Percentiles rank a stretch among this genome's conserved stretches.
Evolutionary conservation across 176 grass and related monocot genomes (phyloP).

Genomic region (Aegilops umbellulata): DNA sequence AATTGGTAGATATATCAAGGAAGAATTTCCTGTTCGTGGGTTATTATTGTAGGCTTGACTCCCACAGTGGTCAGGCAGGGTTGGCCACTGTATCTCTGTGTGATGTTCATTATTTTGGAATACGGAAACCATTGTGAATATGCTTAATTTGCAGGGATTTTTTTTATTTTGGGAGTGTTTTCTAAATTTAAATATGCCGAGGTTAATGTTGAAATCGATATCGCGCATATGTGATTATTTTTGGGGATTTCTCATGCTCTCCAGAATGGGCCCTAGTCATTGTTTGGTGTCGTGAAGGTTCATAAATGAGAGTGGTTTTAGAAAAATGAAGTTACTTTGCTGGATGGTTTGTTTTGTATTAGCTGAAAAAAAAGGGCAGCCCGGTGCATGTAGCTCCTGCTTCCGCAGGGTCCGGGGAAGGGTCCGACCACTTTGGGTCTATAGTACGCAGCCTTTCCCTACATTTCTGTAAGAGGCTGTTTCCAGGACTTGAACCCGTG

Average conservation of each 20-base stretch:
- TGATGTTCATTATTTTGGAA: neutral
- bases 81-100: neutral
- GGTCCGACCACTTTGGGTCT: no score
- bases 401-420: no score
- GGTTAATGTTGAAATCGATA: neutral
- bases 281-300: neutral
- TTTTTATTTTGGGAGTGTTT: neutral
- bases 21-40: neutral
- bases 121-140: neutral
- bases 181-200: neutral
- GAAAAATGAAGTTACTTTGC: neutral
- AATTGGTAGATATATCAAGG: constrained; percentile 8
- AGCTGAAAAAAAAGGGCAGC: no score
- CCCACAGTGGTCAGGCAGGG: neutral
- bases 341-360: neutral
- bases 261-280: neutral
- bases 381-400: no score
- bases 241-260: neutral
- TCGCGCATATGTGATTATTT: neutral
- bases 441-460: no score
- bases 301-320: neutral
- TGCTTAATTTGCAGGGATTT: neutral
- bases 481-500: no score
- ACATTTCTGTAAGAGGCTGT: no score
- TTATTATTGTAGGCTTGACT: neutral